These are phyloP conservation scores for Boletellus emodensis DNA, from an alignment of 768 basidiomycete genomes.

Conservation along the genomic window DNA sequence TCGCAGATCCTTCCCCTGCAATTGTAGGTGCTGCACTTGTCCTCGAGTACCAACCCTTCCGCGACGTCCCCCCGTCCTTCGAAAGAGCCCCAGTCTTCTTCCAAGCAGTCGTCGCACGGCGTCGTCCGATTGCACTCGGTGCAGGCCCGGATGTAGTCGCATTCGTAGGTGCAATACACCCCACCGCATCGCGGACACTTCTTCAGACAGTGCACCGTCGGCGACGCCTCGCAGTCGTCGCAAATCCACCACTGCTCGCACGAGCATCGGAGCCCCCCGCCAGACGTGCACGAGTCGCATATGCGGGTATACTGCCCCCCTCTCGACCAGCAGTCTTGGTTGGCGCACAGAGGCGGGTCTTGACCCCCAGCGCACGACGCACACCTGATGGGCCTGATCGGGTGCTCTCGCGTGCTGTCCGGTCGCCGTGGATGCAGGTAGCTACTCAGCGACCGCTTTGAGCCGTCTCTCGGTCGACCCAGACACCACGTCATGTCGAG, in stretches of 20 bases:
- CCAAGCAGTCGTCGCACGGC: slow-evolving; percentile 24
- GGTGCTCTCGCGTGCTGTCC: slow-evolving; percentile 9
- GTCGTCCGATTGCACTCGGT: slow-evolving; percentile 16
- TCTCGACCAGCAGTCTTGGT: slow-evolving; percentile 19
- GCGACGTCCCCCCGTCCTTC: neutral
- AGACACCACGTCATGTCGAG: slow-evolving; percentile 22
- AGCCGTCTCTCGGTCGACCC: slow-evolving; percentile 14
- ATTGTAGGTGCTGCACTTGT: neutral
- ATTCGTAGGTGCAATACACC: slow-evolving; percentile 15
- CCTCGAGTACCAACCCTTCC: slow-evolving; percentile 12
- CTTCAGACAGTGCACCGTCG: slow-evolving; percentile 7
- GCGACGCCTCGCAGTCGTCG: slow-evolving; percentile 18
- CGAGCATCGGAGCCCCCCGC: slow-evolving; percentile 18
- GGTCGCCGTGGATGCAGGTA: neutral
- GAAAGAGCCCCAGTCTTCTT: slow-evolving; percentile 15
- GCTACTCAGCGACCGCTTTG: neutral
- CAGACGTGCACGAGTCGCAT: slow-evolving; percentile 17
- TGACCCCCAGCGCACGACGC: neutral
- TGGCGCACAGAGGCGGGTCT: slow-evolving; percentile 12
- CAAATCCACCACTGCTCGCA: slow-evolving; percentile 22
- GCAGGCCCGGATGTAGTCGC: slow-evolving; percentile 25
- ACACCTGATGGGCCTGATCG: slow-evolving; percentile 14
- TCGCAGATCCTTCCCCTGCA: slow-evolving; percentile 13
- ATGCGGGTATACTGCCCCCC: slow-evolving; percentile 5
- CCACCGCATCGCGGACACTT: slow-evolving; percentile 16